Conservation (phyloP, 768 basidiomycete genomes). For the Boletus eberwhitei region DNA sequence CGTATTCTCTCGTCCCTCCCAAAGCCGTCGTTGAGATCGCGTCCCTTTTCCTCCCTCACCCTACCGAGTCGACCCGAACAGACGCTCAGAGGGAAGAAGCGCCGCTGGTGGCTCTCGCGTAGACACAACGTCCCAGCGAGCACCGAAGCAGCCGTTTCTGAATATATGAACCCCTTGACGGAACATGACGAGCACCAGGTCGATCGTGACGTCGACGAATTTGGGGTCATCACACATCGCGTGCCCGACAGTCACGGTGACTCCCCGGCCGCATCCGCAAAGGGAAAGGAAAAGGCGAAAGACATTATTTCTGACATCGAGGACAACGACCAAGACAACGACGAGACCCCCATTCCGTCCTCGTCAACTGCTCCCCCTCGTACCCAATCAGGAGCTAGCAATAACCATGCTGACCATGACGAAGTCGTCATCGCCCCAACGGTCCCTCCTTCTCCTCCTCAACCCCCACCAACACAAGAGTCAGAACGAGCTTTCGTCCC, state of each 20-base stretch:
- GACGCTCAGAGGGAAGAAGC: constrained; percentile 29
- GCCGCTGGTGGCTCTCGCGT: constrained; percentile 24
- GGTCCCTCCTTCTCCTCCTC: constrained; percentile 6
- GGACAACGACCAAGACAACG: constrained; percentile 2
- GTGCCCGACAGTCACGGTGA: constrained; percentile 29
- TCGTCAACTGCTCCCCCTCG: constrained; percentile 14
- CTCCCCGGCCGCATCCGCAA: constrained; percentile 22
- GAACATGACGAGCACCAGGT: constrained; percentile 29
- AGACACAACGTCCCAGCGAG: constrained; percentile 14
- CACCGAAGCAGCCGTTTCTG: constrained; percentile 14
- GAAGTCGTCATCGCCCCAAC: constrained; percentile 23
- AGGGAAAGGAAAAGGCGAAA: constrained; percentile 38
- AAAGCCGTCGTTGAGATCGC: constrained; percentile 21
- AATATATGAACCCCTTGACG: constrained; percentile 11
- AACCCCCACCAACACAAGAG: constrained; percentile 5
- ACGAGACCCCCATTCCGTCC: constrained; percentile 9
- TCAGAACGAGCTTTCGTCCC: constrained; percentile 11
- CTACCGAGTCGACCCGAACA: constrained; percentile 23
- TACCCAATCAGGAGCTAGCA: neutral
- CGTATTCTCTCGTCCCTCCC: constrained; percentile 35
- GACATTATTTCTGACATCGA: constrained; percentile 11
- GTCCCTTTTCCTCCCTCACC: constrained; percentile 9
- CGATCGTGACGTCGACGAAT: constrained; percentile 30
- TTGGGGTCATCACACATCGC: constrained; percentile 24
- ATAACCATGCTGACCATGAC: constrained; percentile 13